Percentiles rank a stretch among this genome's conserved stretches.
Conservation (phyloP, 2,329 filamentous ascomycete genomes). For the Fusarium longipes region DNA sequence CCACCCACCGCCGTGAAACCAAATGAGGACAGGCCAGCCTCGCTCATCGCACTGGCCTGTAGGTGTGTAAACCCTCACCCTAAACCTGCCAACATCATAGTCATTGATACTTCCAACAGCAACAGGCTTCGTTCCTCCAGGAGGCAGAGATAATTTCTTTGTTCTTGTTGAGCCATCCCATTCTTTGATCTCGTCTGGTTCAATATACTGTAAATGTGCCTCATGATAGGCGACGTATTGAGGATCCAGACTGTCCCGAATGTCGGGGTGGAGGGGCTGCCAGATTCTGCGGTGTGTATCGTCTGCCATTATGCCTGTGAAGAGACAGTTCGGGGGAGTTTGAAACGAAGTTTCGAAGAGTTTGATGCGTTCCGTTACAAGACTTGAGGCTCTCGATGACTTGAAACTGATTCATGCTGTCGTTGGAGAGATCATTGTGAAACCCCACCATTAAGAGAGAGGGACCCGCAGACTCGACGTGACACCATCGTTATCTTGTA, state of each 20-base stretch:
- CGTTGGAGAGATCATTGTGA: conserved; percentile 11
- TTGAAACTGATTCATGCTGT: not conserved
- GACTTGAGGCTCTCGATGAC: not conserved
- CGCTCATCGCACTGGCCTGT: conserved; percentile 32
- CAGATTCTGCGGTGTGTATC: conserved; percentile 32
- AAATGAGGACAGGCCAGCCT: conserved; percentile 54
- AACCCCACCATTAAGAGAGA: conserved; percentile 22
- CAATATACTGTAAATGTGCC: conserved; percentile 51
- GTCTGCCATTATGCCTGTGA: conserved; percentile 6
- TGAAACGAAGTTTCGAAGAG: conserved; percentile 1
- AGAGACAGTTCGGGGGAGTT: not conserved
- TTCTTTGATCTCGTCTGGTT: conserved; percentile 47
- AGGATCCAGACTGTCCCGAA: conserved; percentile 51
- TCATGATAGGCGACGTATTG: conserved; percentile 55
- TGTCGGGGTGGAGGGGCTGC: conserved; percentile 51
- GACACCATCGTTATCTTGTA: no score
- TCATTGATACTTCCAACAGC: conserved; percentile 47
- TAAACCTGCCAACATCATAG: conserved; percentile 44
- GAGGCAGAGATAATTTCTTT: conserved; percentile 42
- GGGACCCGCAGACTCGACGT: conserved; percentile 10
- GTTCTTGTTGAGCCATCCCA: conserved; percentile 51
- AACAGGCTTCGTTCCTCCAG: conserved; percentile 42
- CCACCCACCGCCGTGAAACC: conserved; percentile 57
- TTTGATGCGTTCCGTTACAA: not conserved
- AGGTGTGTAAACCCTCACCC: conserved; percentile 50